Conservation (phyloP, 2,329 filamentous ascomycete genomes). For the Trichoderma afroharzianum region DNA sequence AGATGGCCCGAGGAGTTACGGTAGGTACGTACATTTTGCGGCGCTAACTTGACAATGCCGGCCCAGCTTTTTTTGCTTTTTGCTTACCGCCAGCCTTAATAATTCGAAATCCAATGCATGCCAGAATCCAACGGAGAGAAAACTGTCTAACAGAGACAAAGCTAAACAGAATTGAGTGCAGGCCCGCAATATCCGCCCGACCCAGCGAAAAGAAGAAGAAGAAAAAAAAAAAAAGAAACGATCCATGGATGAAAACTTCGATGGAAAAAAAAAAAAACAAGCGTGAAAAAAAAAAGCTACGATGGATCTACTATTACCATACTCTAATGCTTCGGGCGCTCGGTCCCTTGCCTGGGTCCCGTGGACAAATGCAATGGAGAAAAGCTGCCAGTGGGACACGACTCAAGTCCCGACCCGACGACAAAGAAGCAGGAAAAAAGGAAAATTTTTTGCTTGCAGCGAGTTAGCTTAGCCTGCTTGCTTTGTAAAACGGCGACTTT, state of each 20-base stretch:
- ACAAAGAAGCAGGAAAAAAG: neutral
- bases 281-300: neutral
- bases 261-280: neutral
- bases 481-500: neutral
- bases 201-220: neutral
- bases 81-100: slow-evolving; percentile 5
- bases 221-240: neutral
- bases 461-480: neutral
- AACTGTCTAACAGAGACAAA: no score
- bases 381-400: neutral
- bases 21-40: neutral
- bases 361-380: neutral
- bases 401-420: neutral
- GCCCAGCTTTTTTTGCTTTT: neutral
- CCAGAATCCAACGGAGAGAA: neutral
- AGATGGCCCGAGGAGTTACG: neutral
- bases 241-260: neutral
- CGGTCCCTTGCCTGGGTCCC: neutral
- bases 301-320: neutral
- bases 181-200: neutral
- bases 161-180: neutral
- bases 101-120: neutral
- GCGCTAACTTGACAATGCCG: neutral
- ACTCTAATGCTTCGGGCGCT: neutral
- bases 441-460: neutral